Percentiles rank a stretch among this genome's conserved stretches.
These are phyloP conservation scores for Eutrema yunnanense DNA, from an alignment of 345 rosid genomes.

Conservation along the genomic window DNA sequence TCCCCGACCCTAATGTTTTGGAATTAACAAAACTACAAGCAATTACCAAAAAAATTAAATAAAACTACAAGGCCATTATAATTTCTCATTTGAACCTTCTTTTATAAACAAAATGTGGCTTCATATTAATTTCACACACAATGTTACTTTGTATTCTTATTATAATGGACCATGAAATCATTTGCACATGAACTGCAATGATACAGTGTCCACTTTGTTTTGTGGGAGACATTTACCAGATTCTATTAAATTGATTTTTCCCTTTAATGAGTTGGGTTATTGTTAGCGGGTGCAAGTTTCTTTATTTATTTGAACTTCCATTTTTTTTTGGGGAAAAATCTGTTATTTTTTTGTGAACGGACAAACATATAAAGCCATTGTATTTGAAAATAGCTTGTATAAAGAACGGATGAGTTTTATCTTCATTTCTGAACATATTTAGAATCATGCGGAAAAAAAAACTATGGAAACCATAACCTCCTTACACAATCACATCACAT, in stretches of 20 bases:
- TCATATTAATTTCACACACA: not conserved
- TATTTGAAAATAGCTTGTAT: conserved; percentile 11
- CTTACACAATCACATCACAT: not conserved
- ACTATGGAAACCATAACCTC: not conserved
- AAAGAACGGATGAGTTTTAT: no score
- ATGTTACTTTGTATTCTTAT: not conserved
- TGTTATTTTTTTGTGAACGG: not conserved
- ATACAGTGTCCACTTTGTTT: conserved; percentile 22
- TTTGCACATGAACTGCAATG: conserved; percentile 32
- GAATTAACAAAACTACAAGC: conserved; percentile 17
- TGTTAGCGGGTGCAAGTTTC: conserved; percentile 1
- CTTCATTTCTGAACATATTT: not conserved
- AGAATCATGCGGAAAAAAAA: not conserved
- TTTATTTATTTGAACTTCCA: not conserved
- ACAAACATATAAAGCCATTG: not conserved
- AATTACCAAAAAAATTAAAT: not conserved
- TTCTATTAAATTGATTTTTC: not conserved
- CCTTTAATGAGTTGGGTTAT: conserved; percentile 1
- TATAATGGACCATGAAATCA: conserved; percentile 24
- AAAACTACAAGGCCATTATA: not conserved
- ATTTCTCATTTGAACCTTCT: conserved; percentile 6
- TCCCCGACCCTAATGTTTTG: conserved; percentile 24
- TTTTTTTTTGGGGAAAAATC: not conserved
- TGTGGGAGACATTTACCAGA: conserved; percentile 32
- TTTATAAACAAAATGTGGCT: not conserved